These are phyloP conservation scores for Globisporangium yorkense DNA, from an alignment of 352 stramenopile genomes.

Conservation along the genomic window DNA sequence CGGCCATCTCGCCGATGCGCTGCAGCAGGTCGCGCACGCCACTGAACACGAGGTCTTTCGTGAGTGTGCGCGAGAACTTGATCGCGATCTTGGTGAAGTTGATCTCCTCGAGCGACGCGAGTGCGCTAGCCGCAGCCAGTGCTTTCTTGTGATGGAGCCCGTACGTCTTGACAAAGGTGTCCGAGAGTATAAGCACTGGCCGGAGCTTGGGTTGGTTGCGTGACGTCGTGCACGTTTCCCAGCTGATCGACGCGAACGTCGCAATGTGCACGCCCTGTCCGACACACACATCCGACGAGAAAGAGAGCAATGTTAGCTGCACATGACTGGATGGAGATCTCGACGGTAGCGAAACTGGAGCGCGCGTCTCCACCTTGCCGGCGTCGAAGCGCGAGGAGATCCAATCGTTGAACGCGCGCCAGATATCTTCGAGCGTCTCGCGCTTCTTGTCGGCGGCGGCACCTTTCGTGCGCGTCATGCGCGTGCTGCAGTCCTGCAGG, in stretches of 20 bases:
- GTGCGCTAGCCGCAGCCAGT: constrained; percentile 16
- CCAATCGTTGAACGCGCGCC: constrained; percentile 71
- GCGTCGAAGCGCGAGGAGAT: constrained; percentile 61
- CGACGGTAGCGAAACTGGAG: too few relatives aligned
- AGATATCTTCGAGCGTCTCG: constrained; percentile 68
- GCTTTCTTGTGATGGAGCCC: constrained; percentile 42
- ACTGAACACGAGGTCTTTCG: constrained; percentile 67
- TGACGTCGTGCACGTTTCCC: constrained; percentile 52
- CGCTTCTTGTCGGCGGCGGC: constrained; percentile 52
- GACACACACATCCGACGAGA: neutral
- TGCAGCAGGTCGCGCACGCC: constrained; percentile 67
- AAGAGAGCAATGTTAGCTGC: neutral
- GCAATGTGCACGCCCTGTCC: constrained; percentile 60
- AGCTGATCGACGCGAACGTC: constrained; percentile 70
- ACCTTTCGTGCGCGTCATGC: constrained; percentile 47
- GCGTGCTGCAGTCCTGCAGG: constrained; percentile 63
- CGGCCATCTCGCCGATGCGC: constrained; percentile 60
- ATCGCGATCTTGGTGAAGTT: constrained; percentile 83
- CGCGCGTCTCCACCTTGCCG: constrained; percentile 36
- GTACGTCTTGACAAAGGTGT: constrained; percentile 66
- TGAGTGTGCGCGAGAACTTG: constrained; percentile 71
- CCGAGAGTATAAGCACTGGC: constrained; percentile 54
- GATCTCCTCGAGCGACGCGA: constrained; percentile 67
- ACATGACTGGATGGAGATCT: neutral
- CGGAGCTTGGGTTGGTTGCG: constrained; percentile 54